Evolutionary conservation across 495 filamentous ascomycete genomes (phyloP).

Genomic region (Penicillium malachiteum): DNA sequence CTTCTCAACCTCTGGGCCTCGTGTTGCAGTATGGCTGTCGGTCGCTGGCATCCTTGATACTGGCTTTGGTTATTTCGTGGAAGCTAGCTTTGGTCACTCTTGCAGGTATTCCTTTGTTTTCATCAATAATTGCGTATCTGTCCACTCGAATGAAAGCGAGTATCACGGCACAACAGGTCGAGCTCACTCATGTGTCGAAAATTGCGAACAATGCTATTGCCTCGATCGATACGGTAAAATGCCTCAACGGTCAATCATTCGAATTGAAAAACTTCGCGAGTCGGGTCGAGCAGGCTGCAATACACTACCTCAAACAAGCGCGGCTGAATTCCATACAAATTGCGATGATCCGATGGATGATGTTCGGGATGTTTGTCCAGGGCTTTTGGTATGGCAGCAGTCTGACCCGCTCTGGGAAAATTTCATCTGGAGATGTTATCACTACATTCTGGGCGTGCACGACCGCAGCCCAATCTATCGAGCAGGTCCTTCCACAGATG

Average conservation of each 20-base stretch:
- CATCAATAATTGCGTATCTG: slow-evolving; percentile 55
- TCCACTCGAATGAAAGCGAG: slow-evolving; percentile 60
- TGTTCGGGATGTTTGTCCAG: slow-evolving; percentile 78
- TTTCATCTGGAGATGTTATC: slow-evolving; percentile 67
- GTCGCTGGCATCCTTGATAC: slow-evolving; percentile 57
- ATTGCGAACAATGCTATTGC: slow-evolving; percentile 64
- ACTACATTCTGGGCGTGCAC: slow-evolving; percentile 85
- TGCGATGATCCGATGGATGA: slow-evolving; percentile 69
- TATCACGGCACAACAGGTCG: slow-evolving; percentile 65
- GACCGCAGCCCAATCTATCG: slow-evolving; percentile 69
- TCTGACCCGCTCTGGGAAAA: slow-evolving; percentile 54
- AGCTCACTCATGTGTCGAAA: slow-evolving; percentile 72
- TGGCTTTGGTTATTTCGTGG: slow-evolving; percentile 81
- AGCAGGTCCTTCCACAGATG: slow-evolving; percentile 71
- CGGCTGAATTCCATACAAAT: slow-evolving; percentile 66
- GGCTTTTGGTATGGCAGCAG: slow-evolving; percentile 87
- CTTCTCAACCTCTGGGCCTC: slow-evolving; percentile 75
- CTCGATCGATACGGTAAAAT: slow-evolving; percentile 85
- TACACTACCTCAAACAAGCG: slow-evolving; percentile 66
- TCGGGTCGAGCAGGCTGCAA: slow-evolving; percentile 58
- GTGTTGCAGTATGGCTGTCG: slow-evolving; percentile 60
- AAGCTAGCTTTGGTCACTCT: slow-evolving; percentile 81
- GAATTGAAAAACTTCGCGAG: slow-evolving; percentile 65
- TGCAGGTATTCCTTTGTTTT: slow-evolving; percentile 68
- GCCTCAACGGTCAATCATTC: slow-evolving; percentile 71